phyloP scores from a whole-genome alignment of 345 rosid species.

The Hibiscus mutabilis region DNA sequence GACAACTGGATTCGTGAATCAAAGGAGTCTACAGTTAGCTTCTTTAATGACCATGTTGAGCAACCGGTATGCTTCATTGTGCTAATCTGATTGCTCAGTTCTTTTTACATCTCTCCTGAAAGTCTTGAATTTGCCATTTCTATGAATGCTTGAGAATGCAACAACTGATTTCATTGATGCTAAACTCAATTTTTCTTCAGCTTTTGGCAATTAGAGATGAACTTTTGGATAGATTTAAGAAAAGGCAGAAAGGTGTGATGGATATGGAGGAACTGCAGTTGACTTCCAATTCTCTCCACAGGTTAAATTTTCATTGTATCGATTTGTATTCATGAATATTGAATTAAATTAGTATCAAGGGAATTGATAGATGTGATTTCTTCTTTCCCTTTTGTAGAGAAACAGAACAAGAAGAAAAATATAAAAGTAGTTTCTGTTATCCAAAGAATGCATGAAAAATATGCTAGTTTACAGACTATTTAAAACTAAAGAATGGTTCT shows the following conservation, averaged over 20 bases:
- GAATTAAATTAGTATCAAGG: not conserved
- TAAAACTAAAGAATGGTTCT: not conserved
- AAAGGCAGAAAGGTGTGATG: slow-evolving; percentile 89
- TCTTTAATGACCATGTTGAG: slow-evolving; percentile 84
- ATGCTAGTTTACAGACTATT: no score
- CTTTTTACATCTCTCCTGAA: slow-evolving; percentile 2
- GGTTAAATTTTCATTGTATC: slow-evolving; percentile 27
- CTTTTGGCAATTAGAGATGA: slow-evolving; percentile 85
- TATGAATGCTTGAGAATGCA: not conserved
- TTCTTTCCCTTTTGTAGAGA: no score
- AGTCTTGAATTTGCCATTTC: not conserved
- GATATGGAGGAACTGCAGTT: slow-evolving; percentile 79
- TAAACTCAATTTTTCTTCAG: slow-evolving; percentile 35
- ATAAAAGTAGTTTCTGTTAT: no score
- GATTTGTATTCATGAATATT: not conserved
- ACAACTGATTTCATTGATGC: slow-evolving; percentile 5
- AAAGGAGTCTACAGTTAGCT: slow-evolving; percentile 56
- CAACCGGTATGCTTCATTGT: slow-evolving; percentile 59
- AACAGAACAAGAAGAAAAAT: no score
- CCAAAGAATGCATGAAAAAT: not conserved
- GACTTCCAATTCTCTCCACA: slow-evolving; percentile 78
- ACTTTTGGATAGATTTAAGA: slow-evolving; percentile 90
- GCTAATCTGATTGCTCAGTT: slow-evolving; percentile 17
- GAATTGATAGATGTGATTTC: not conserved
- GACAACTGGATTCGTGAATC: slow-evolving; percentile 87